Base-by-base conservation (phyloP, 1,139 yeast species). In the Suhomyces yuchorum region DNA sequence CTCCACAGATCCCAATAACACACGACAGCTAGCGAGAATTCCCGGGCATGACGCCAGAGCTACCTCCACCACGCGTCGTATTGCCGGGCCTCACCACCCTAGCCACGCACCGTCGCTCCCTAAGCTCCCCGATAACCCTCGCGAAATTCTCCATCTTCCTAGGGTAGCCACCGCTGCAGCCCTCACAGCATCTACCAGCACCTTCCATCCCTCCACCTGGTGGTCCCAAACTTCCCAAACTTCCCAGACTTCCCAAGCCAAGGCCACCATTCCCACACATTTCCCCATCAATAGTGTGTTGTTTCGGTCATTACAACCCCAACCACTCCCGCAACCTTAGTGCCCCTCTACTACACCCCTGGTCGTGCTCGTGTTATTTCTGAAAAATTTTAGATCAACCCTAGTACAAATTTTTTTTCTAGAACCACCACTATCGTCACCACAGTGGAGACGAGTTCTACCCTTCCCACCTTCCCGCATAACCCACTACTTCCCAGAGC, bases 351-450 rank as follows among this genome's bases (percentile, higher is more conserved):
- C 43, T n/a, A n/a, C 37, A 24, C 33, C 19, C 35, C 30, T 19
- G 40, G 44, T 42, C 44, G 44, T 42, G 44, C 38, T 42, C 44
- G 44, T 28, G 43, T 42, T 24, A 24, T 28, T 26, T 34, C 28
- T 19, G 28, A 42, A 41, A 41, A 41, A 20, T 41, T 41, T 41
- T 41, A 24, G 44, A 42, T 42, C 44, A 42, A 33, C 35, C 43
- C 32, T 26, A 36, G 18, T 34, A 41, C 26, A 32, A n/a, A 23
- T 32, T 24, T 33, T 42, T 42, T 42, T 42, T 26, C 14, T 23
- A 34, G 38, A 17, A 41, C 36, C 40, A 42, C 44, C 15, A 19
- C 28, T 20, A 35, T 26, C 38, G 44, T 37, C 38, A 38, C 42
- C 46, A 24, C 45, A 12, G 33, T 30, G 45, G 45, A 37, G 37